Conservation (phyloP, 2,329 filamentous ascomycete species). For the Cladophialophora exuberans region DNA sequence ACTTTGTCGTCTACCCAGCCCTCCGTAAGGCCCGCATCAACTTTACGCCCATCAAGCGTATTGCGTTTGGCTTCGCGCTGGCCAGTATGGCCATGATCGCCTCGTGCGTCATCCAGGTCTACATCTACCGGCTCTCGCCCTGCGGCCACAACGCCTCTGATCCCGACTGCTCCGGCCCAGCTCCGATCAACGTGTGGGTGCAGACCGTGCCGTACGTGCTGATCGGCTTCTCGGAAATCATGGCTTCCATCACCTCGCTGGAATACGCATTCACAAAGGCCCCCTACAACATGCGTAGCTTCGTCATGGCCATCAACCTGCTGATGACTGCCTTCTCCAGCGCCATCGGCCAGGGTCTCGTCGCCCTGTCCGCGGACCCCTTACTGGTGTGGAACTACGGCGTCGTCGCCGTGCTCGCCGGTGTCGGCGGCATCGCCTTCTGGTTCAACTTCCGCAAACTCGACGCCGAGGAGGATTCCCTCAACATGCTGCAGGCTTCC, state of each 20-base stretch:
- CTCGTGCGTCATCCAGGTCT: conserved; percentile 54
- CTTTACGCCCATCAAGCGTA: conserved; percentile 59
- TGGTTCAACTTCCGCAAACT: conserved; percentile 70
- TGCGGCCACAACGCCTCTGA: conserved; percentile 62
- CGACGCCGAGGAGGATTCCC: conserved; percentile 68
- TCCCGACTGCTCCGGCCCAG: conserved; percentile 52
- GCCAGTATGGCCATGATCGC: conserved; percentile 54
- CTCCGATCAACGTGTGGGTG: conserved; percentile 66
- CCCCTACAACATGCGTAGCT: conserved; percentile 75
- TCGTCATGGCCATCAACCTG: conserved; percentile 68
- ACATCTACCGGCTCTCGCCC: conserved; percentile 62
- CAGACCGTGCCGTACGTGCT: conserved; percentile 36
- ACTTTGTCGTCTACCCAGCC: conserved; percentile 56
- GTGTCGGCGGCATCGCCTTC: conserved; percentile 65
- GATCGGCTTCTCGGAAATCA: conserved; percentile 36
- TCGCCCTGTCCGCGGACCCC: conserved; percentile 64
- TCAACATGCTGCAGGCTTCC: conserved; percentile 53
- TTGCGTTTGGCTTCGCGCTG: conserved; percentile 54
- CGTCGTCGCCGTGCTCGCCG: conserved; percentile 63
- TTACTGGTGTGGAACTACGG: conserved; percentile 74
- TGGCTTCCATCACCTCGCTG: conserved; percentile 60
- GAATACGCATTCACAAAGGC: conserved; percentile 80
- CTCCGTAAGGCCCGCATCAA: conserved; percentile 51
- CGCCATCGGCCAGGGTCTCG: conserved; percentile 71
- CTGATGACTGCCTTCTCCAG: conserved; percentile 72